A percentile compares a stretch with the other conserved stretches of the same genome.
Conservation (phyloP, 1,284 basidiomycete genomes). For the Termitomyces sp. region DNA sequence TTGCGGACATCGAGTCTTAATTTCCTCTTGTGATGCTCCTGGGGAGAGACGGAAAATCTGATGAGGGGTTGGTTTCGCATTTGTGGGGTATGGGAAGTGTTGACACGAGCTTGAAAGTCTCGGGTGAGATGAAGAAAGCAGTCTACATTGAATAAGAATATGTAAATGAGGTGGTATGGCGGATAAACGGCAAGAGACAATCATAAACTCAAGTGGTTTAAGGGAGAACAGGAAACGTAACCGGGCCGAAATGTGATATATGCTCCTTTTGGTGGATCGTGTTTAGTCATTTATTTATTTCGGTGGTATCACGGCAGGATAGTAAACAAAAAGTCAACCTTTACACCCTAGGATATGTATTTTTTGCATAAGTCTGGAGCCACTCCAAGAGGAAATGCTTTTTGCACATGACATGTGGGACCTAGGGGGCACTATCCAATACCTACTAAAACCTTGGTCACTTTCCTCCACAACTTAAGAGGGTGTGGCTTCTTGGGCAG, state of each 20-base stretch:
- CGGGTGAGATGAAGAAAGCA: slow-evolving; percentile 6
- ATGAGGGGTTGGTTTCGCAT: slow-evolving; percentile 53
- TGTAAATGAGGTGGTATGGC: slow-evolving; percentile 11
- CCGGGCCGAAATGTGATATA: neutral
- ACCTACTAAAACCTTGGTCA: too few species aligned
- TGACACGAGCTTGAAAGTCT: slow-evolving; percentile 6
- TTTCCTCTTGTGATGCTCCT: slow-evolving; percentile 49
- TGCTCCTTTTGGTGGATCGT: too few species aligned
- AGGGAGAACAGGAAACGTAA: neutral
- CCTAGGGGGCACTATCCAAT: too few species aligned
- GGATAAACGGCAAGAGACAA: neutral
- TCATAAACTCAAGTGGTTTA: slow-evolving; percentile 1
- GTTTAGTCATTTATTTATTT: too few species aligned
- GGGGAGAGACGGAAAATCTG: slow-evolving; percentile 65
- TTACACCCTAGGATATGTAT: too few species aligned
- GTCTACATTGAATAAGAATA: slow-evolving; percentile 2
- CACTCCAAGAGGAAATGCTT: too few species aligned
- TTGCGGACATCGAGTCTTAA: slow-evolving; percentile 61
- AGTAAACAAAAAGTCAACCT: too few species aligned
- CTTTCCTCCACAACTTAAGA: too few species aligned
- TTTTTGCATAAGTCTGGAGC: too few species aligned
- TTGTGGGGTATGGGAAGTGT: slow-evolving; percentile 48
- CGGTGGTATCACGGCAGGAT: too few species aligned
- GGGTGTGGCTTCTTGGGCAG: too few species aligned
- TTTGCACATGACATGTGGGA: too few species aligned